Percentiles rank a stretch among this genome's conserved stretches.
Evolutionary conservation across 306 rosid species (phyloP).

Genomic region (Cucurbita ficifolia): DNA sequence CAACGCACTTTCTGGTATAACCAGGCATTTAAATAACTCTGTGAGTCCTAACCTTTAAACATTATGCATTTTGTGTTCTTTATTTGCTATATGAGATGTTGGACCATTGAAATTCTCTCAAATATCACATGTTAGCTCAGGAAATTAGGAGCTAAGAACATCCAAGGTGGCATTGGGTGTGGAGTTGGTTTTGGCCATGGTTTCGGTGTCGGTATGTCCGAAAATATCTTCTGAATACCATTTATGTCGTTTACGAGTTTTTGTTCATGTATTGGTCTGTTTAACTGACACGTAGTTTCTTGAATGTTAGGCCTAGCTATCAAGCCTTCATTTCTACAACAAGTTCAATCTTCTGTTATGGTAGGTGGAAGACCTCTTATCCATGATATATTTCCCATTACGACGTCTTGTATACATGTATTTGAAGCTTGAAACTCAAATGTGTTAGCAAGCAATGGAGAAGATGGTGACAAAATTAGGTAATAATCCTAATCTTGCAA

Average conservation of each 20-base stretch:
- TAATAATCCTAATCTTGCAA: conserved; percentile 28
- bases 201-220: conserved; percentile 78
- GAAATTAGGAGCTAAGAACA: conserved; percentile 74
- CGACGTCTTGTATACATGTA: conserved; percentile 5
- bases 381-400: neutral
- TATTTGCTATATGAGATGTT: neutral
- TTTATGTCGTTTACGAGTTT: neutral
- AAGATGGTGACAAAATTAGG: conserved; percentile 68
- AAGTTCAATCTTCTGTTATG: conserved; percentile 41
- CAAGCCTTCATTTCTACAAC: conserved; percentile 63
- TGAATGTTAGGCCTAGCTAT: conserved; percentile 65
- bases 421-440: conserved; percentile 10
- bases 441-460: conserved; percentile 47
- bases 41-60: conserved; percentile 28
- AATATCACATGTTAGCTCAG: conserved; percentile 34
- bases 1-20: conserved; percentile 79
- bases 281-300: neutral
- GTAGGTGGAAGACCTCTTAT: conserved; percentile 33
- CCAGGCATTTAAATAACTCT: conserved; percentile 55
- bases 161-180: conserved; percentile 85
- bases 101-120: neutral
- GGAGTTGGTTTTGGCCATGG: conserved; percentile 98
- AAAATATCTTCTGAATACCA: neutral
- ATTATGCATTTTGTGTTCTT: neutral
- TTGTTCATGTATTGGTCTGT: neutral